These are phyloP conservation scores for Alliaria petiolata DNA, from an alignment of 345 rosid species.

Conservation along the genomic window DNA sequence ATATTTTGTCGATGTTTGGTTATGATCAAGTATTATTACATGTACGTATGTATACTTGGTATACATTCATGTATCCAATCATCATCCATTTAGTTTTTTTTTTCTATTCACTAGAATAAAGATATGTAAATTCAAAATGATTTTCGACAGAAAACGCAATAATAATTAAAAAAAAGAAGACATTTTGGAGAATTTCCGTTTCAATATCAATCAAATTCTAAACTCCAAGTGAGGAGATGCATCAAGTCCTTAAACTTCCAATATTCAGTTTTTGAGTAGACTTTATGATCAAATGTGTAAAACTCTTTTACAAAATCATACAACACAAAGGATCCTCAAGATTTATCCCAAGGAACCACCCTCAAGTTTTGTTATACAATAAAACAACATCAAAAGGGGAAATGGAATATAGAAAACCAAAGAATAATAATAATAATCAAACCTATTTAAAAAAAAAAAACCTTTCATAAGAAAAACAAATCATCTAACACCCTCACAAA, in stretches of 20 bases:
- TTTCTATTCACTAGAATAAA: no score
- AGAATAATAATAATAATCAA: constrained; percentile 16
- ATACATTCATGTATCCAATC: no score
- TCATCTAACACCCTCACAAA: background rate
- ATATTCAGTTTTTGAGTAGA: constrained; percentile 1
- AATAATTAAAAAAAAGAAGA: no score
- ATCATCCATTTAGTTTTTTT: no score
- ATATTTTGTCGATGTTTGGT: no score
- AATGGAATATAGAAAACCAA: constrained; percentile 2
- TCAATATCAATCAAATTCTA: background rate
- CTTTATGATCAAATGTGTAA: background rate
- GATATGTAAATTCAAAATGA: no score
- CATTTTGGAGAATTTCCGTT: no score
- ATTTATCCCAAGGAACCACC: background rate
- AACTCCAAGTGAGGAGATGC: background rate
- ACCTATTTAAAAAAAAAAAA: constrained; percentile 4
- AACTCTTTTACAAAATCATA: constrained; percentile 8
- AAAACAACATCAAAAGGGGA: background rate
- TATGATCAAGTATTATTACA: no score
- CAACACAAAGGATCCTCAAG: constrained; percentile 10
- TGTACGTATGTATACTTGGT: no score
- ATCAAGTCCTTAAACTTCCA: background rate
- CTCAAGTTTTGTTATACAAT: background rate
- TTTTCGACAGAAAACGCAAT: no score
- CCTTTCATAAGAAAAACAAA: background rate